Conservation (phyloP, 2,329 filamentous ascomycete genomes). For the Drechmeria coniospora region DNA sequence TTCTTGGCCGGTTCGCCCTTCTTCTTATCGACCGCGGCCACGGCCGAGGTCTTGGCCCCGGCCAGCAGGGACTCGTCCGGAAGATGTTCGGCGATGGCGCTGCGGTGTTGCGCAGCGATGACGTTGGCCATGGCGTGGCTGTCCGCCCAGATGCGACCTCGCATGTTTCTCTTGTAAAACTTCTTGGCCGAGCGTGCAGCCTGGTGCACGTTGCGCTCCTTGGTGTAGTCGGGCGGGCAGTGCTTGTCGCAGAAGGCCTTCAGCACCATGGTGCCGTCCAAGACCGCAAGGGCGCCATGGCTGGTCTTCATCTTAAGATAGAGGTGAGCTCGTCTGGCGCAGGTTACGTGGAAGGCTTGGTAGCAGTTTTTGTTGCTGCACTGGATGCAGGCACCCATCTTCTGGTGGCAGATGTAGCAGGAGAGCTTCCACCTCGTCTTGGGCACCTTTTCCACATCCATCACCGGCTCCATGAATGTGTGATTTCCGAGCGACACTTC, state of each 20-base stretch:
- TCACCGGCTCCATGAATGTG: slow-evolving; percentile 96
- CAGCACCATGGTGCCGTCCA: slow-evolving; percentile 65
- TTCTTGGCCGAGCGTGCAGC: slow-evolving; percentile 72
- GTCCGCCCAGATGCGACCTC: slow-evolving; percentile 79
- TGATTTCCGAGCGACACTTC: slow-evolving; percentile 91
- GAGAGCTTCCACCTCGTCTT: slow-evolving; percentile 84
- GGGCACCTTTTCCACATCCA: slow-evolving; percentile 94
- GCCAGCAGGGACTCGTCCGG: slow-evolving; percentile 72
- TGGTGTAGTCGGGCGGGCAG: slow-evolving; percentile 74
- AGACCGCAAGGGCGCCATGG: slow-evolving; percentile 60
- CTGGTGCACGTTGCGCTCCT: slow-evolving; percentile 67
- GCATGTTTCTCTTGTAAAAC: slow-evolving; percentile 83
- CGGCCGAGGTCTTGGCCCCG: slow-evolving; percentile 64
- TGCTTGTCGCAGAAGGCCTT: slow-evolving; percentile 97
- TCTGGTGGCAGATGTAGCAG: slow-evolving; percentile 94
- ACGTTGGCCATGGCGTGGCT: slow-evolving; percentile 72
- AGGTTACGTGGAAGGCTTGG: slow-evolving; percentile 93
- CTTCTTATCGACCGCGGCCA: slow-evolving; percentile 61
- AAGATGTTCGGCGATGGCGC: slow-evolving; percentile 50
- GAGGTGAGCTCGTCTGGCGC: slow-evolving; percentile 71
- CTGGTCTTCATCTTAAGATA: slow-evolving; percentile 95
- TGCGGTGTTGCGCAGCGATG: slow-evolving; percentile 56
- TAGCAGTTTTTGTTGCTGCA: slow-evolving; percentile 97
- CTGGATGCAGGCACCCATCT: slow-evolving; percentile 96
- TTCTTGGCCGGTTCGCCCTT: slow-evolving; percentile 39